Evolutionary conservation across 371 early-diverging fungal genomes (phyloP), one percentile per base, ranked within the genome.

Genomic region (Mortierella polycephala): DNA sequence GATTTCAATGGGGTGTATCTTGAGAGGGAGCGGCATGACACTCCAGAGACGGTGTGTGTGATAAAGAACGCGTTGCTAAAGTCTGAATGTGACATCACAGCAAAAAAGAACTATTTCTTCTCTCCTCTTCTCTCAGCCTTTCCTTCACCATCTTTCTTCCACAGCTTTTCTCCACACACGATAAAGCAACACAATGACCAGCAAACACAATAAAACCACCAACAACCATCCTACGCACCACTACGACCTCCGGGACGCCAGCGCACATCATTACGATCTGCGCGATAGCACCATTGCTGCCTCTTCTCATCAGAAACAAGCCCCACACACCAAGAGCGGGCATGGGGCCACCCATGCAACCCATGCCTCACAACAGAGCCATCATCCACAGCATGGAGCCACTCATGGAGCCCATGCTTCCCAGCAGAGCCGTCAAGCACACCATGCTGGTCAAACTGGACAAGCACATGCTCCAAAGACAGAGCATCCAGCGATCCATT

Each of bases 1-100:
- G 55, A 75, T 75, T 40, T 75, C 75, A 23, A 75, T 46, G 11
- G 75, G 75, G 56, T 69, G 64, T 41, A 62, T 65, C 18, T 49
- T 61, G 52, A 64, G 66, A 6, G 50, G 46, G 30, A 75, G 49
- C 3, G 69, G 69, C 75, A 69, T 66, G 45, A 30, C 4, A 30
- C 30, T 30, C 30, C 30, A 30, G 16, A 18, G n/a, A 42, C 16
- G 7, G 40, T 51, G 51, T 46, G 49, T n/a, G 30, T 40, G n/a
- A 18, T 44, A 1, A 46, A 14, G 42, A 44, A 21, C 30, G 23
- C n/a, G 42, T n/a, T n/a, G n/a, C n/a, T n/a, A 18, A 37, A 18
- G 18, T 11, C 10, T 12, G 30, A 30, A 30, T 30, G 30, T 30
- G 30, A 30, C 30, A 30, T 30, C 30, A 30, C 30, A 30, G 30